Percentiles rank a stretch among this genome's conserved stretches.
phyloP scores from a whole-genome alignment of 345 rosid genomes.

The Salix udensis region DNA sequence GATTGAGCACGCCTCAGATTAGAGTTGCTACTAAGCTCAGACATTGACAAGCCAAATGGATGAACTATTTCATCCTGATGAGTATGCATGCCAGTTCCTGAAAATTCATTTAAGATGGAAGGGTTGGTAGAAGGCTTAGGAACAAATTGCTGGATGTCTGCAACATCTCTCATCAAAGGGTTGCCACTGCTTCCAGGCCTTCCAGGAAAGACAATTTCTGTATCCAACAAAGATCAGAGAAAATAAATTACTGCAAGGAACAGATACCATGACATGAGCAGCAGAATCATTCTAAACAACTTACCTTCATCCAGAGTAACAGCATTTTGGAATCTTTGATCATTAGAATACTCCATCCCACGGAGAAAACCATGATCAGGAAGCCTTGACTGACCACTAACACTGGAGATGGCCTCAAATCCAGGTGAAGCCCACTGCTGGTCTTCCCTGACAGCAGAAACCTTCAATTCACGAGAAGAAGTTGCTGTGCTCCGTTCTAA shows the following conservation, averaged over 20 bases:
- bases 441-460: conserved; percentile 10
- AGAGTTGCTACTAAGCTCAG: conserved; percentile 48
- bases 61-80: conserved; percentile 50
- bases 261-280: conserved; percentile 1
- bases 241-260: conserved; percentile 11
- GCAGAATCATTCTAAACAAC: conserved; percentile 11
- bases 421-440: conserved; percentile 20
- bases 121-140: conserved; percentile 26
- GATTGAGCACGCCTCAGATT: conserved; percentile 29
- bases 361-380: conserved; percentile 13
- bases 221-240: neutral
- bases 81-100: conserved; percentile 23
- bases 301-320: conserved; percentile 50
- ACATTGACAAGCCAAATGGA: conserved; percentile 62
- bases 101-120: conserved; percentile 30
- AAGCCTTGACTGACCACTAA: conserved; percentile 15
- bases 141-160: conserved; percentile 26
- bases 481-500: conserved; percentile 14
- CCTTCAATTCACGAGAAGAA: conserved; percentile 15
- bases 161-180: conserved; percentile 16
- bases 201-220: conserved; percentile 54
- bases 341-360: conserved; percentile 18
- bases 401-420: conserved; percentile 13
- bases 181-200: conserved; percentile 33
- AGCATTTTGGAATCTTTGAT: conserved; percentile 27